Conservation (phyloP, 2,329 filamentous ascomycete species). For the Juglanconis oblonga region DNA sequence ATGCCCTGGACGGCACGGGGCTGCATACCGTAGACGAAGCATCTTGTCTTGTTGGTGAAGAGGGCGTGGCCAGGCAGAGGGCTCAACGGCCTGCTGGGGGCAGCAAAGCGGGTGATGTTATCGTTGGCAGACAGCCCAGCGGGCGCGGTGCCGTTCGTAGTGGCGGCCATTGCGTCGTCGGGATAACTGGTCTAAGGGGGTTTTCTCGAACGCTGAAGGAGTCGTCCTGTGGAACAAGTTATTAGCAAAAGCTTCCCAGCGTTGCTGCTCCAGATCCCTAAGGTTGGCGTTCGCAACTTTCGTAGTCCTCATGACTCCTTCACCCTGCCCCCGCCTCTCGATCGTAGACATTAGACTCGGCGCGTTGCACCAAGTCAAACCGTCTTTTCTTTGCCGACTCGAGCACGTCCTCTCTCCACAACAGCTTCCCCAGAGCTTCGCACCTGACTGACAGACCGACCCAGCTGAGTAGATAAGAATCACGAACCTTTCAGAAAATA, state of each 20-base stretch:
- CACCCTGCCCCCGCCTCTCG: too few relatives aligned
- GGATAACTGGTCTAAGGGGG: constrained; percentile 21
- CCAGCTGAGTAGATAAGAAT: not conserved
- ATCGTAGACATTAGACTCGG: not conserved
- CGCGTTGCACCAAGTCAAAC: not conserved
- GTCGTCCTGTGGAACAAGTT: not conserved
- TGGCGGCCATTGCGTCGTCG: constrained; percentile 50
- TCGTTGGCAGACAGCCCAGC: constrained; percentile 76
- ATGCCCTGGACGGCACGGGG: constrained; percentile 88
- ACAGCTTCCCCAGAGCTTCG: not conserved
- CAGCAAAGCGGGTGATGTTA: constrained; percentile 95
- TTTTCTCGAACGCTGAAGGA: constrained; percentile 13
- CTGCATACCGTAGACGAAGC: constrained; percentile 99
- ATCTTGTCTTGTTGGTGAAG: constrained; percentile 99
- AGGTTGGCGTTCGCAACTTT: too few relatives aligned
- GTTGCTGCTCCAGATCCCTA: not conserved
- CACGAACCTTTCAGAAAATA: constrained; percentile 14
- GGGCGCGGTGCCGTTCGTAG: constrained; percentile 47
- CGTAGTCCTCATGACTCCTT: too few relatives aligned
- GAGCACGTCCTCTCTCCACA: not conserved
- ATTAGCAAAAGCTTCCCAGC: not conserved
- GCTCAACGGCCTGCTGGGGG: constrained; percentile 88
- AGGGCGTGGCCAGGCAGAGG: constrained; percentile 84
- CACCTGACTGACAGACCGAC: not conserved
- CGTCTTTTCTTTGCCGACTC: too few relatives aligned